Evolutionary conservation across 2,329 filamentous ascomycete genomes (phyloP), one percentile per base, ranked within the genome.

Genomic region (Diaporthe citri): DNA sequence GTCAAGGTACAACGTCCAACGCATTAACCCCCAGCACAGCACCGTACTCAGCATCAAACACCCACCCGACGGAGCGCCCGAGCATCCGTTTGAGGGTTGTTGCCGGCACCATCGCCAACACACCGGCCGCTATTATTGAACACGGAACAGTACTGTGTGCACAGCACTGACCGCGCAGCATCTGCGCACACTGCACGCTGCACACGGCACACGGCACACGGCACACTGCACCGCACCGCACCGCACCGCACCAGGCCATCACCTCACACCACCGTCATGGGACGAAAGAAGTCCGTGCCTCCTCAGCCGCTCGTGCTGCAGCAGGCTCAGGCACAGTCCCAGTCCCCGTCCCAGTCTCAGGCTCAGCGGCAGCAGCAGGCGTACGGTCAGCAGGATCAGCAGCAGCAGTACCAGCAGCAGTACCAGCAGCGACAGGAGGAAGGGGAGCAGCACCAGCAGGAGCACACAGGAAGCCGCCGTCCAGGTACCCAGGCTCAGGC

Each of bases 231-330:
- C 36, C 36, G 39, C 46, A 31, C 36, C 36, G 39, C 46, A 31
- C 48, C 48, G 34, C 25, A 59, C 28, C 28, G 25, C 52, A 71
- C 39, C 67, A 15, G 41, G n/a, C 70, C 70, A 62, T 41, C 43
- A 39, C 56, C 56, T 60, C 70, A 72, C 41, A 39, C 70, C 46
- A 74, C 59, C 59, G 52, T 51, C 64, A 76, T 76, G 74, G 74
- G 56, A 71, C 74, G 74, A 70, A 74, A 76, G 72, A 76, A 71
- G 72, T 59, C 74, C 57, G 74, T 76, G 72, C 74, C 74, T 62
- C 70, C 70, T 34, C 55, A 74, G 72, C 72, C 72, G 22, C 62
- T 70, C 25, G 39, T 56, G 34, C 57, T 74, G 66, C 59, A 74
- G 22, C 72, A 71, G 56, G 43, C 20, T 39, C 69, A 71, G 52